These are phyloP conservation scores for Cutaneotrichosporon sp. DNA, from an alignment of 1,284 basidiomycete genomes.

Conservation along the genomic window DNA sequence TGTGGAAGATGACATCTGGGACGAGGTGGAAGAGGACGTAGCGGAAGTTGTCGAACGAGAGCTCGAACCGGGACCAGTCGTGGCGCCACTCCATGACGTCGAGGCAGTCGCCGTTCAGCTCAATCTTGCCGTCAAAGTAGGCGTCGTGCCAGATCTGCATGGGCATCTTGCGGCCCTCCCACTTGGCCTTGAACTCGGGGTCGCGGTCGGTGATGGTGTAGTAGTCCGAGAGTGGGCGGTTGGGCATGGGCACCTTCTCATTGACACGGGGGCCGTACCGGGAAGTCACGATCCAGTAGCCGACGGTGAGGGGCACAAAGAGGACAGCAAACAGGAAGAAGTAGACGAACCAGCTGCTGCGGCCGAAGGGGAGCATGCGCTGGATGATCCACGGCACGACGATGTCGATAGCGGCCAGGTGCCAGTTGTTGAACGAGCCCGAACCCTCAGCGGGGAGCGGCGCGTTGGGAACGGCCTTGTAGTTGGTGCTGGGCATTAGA, in stretches of 20 bases:
- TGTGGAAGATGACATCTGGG: conserved; percentile 90
- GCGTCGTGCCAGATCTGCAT: conserved; percentile 98
- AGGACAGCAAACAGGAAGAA: conserved; percentile 70
- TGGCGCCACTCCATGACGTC: conserved; percentile 91
- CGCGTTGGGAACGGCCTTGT: conserved; percentile 58
- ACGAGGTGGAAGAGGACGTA: conserved; percentile 84
- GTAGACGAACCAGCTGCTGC: conserved; percentile 63
- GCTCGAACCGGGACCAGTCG: conserved; percentile 87
- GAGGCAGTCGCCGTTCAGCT: conserved; percentile 94
- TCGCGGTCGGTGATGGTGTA: conserved; percentile 82
- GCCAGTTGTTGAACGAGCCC: conserved; percentile 71
- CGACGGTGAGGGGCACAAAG: conserved; percentile 71
- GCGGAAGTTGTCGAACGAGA: conserved; percentile 67
- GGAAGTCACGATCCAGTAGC: conserved; percentile 87
- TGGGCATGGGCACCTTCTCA: conserved; percentile 80
- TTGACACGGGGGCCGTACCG: conserved; percentile 76
- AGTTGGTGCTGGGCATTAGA: conserved; percentile 38
- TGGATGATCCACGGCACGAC: conserved; percentile 77
- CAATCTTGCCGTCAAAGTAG: conserved; percentile 94
- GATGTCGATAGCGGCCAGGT: conserved; percentile 71
- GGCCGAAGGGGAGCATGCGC: conserved; percentile 61
- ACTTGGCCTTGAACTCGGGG: conserved; percentile 68
- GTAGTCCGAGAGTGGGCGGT: conserved; percentile 80
- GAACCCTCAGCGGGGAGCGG: conserved; percentile 85
- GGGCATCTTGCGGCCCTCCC: conserved; percentile 82